Conservation (phyloP, 148 eudicot genomes). For the Salicornia ramosissima region DNA sequence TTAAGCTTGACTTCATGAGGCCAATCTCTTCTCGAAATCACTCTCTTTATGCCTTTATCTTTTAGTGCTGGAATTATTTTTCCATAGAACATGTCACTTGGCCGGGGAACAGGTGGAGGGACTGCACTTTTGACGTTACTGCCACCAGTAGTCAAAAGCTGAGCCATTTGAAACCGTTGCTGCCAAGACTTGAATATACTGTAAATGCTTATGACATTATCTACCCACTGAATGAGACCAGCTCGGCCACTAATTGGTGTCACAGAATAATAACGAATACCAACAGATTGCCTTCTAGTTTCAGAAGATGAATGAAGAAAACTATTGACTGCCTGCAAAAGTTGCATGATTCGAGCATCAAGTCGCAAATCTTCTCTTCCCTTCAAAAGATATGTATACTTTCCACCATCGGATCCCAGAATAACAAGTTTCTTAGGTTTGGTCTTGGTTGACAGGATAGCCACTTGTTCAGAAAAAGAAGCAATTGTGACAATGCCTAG, state of each 20-base stretch:
- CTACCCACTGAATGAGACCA: conserved; percentile 99
- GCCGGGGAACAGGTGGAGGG: conserved; percentile 88
- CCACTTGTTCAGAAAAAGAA: conserved; percentile 77
- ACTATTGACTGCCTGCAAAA: conserved; percentile 77
- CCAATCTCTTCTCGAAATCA: conserved; percentile 96
- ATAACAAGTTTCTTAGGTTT: conserved; percentile 91
- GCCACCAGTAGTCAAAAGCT: conserved; percentile 50
- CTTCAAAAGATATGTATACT: conserved; percentile 86
- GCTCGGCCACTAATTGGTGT: conserved; percentile 98
- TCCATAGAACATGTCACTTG: conserved; percentile 98
- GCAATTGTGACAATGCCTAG: conserved; percentile 78
- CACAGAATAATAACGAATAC: conserved; percentile 87
- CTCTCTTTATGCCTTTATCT: conserved; percentile 98
- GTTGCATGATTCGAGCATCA: conserved; percentile 99
- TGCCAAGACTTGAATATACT: conserved; percentile 95
- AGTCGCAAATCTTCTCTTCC: conserved; percentile 99
- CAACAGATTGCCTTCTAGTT: conserved; percentile 48
- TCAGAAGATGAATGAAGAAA: conserved; percentile 66
- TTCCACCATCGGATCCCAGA: conserved; percentile 91
- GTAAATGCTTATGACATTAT: conserved; percentile 82
- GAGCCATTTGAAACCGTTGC: conserved; percentile 63
- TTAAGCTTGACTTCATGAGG: conserved; percentile 98
- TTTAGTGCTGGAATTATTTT: conserved; percentile 98
- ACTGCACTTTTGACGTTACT: conserved; percentile 43
- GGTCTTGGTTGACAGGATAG: conserved; percentile 87